Conservation (phyloP, 2,329 filamentous ascomycete species). For the Fonsecaea pedrosoi region DNA sequence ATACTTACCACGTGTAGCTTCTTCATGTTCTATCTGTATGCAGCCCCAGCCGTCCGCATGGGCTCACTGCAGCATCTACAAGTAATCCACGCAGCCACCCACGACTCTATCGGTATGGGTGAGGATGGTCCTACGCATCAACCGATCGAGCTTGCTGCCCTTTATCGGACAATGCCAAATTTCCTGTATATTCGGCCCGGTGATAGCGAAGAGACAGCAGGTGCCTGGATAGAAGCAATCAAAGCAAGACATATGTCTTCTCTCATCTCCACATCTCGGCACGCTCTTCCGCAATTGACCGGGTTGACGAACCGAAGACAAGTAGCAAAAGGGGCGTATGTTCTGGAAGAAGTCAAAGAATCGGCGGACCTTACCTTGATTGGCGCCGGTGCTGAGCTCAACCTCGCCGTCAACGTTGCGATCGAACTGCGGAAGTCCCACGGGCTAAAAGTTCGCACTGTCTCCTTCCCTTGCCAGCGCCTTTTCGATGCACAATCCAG, state of each 20-base stretch:
- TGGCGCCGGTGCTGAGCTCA: conserved; percentile 57
- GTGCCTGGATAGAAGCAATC: conserved; percentile 61
- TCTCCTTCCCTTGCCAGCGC: conserved; percentile 57
- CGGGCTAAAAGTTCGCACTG: conserved; percentile 50
- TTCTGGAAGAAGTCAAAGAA: conserved; percentile 44
- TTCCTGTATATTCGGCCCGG: conserved; percentile 64
- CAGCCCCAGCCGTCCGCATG: conserved; percentile 65
- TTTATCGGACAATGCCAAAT: conserved; percentile 68
- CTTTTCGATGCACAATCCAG: conserved; percentile 55
- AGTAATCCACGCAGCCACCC: conserved; percentile 65
- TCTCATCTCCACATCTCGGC: conserved; percentile 52
- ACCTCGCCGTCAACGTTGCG: conserved; percentile 52
- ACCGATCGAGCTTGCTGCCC: conserved; percentile 61
- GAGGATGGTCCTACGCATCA: conserved; percentile 68
- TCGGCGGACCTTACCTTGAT: conserved; percentile 54
- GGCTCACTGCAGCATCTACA: conserved; percentile 62
- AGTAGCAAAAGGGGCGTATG: conserved; percentile 51
- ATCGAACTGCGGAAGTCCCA: conserved; percentile 47
- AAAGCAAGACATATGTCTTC: conserved; percentile 45
- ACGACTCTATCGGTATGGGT: conserved; percentile 65
- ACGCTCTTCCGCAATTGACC: conserved; percentile 50
- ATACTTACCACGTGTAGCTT: conserved; percentile 46
- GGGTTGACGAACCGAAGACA: conserved; percentile 43
- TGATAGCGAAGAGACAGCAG: conserved; percentile 63
- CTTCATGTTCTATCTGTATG: conserved; percentile 66